Conservation (phyloP, 106 monocot genomes). For the Chionographis japonica region DNA sequence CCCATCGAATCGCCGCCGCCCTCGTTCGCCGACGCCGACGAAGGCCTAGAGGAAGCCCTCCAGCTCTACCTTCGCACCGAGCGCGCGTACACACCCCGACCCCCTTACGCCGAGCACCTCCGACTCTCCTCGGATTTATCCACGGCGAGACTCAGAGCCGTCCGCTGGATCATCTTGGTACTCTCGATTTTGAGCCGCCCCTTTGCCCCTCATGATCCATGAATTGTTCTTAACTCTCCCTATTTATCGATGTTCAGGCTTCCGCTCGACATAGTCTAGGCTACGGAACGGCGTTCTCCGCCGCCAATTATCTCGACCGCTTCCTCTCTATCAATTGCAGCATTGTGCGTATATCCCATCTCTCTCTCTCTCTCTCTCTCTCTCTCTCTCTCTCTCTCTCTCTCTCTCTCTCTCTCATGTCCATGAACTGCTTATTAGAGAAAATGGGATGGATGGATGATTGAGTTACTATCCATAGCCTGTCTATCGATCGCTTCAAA, state of each 20-base stretch:
- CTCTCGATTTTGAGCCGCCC: neutral
- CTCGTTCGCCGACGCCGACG: neutral
- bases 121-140: constrained; percentile 5
- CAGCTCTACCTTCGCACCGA: constrained; percentile 24
- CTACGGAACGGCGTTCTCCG: constrained; percentile 36
- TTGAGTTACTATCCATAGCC: constrained; percentile 59
- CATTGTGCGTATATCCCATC: constrained; percentile 16
- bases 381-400: neutral
- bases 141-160: constrained; percentile 29
- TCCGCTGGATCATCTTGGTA: constrained; percentile 58
- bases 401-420: neutral
- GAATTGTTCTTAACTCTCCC: neutral
- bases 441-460: constrained; percentile 81
- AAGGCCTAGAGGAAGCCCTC: constrained; percentile 11
- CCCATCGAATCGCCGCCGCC: neutral
- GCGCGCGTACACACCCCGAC: neutral
- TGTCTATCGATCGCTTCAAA: constrained; percentile 77
- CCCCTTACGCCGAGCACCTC: constrained; percentile 21
- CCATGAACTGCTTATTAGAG: constrained; percentile 7
- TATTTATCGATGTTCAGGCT: constrained; percentile 20
- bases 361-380: neutral
- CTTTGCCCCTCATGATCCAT: neutral
- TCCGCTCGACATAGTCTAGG: constrained; percentile 24
- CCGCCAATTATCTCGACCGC: constrained; percentile 67
- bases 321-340: constrained; percentile 46